Conservation (phyloP, 805 yeast species). For the Starmerella etchellsii region DNA sequence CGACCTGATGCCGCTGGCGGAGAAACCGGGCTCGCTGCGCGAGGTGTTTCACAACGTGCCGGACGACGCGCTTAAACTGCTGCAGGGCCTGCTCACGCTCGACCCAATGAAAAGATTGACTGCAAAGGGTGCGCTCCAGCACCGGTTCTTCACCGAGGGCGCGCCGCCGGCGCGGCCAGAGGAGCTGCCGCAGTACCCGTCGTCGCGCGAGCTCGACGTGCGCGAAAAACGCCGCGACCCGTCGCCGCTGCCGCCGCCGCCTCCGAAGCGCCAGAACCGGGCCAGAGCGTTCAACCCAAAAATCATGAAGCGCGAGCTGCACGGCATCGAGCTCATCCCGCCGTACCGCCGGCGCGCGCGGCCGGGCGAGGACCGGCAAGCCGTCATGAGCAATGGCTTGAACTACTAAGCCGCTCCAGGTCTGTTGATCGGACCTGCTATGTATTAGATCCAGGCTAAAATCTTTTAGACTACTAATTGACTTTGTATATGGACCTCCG, state of each 20-base stretch:
- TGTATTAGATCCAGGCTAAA: too few species aligned
- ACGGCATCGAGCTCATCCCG: conserved; percentile 18
- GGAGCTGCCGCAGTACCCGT: conserved; percentile 60
- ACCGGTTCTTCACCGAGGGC: conserved; percentile 50
- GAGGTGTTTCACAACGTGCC: conserved; percentile 27
- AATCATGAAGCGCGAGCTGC: conserved; percentile 16
- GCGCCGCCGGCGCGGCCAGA: conserved; percentile 50
- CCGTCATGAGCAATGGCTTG: conserved; percentile 11
- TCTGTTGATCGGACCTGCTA: too few species aligned
- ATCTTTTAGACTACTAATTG: too few species aligned
- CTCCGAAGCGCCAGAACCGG: conserved; percentile 10
- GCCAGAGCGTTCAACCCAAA: conserved; percentile 20
- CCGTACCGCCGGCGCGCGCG: conserved; percentile 22
- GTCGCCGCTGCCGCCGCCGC: conserved; percentile 23
- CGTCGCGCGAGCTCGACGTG: conserved; percentile 75
- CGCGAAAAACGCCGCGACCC: conserved; percentile 18
- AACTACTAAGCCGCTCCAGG: conserved; percentile 11
- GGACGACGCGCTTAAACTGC: conserved; percentile 27
- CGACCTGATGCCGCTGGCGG: conserved; percentile 19
- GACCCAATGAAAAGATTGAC: conserved; percentile 66
- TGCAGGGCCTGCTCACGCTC: conserved; percentile 49
- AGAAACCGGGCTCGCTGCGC: conserved; percentile 31
- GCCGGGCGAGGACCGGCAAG: too few species aligned
- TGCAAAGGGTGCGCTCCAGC: conserved; percentile 63
- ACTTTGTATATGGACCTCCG: too few species aligned